Evolutionary conservation across 2,329 filamentous ascomycete genomes (phyloP).

Genomic region (Dothiorella sarmentorum): DNA sequence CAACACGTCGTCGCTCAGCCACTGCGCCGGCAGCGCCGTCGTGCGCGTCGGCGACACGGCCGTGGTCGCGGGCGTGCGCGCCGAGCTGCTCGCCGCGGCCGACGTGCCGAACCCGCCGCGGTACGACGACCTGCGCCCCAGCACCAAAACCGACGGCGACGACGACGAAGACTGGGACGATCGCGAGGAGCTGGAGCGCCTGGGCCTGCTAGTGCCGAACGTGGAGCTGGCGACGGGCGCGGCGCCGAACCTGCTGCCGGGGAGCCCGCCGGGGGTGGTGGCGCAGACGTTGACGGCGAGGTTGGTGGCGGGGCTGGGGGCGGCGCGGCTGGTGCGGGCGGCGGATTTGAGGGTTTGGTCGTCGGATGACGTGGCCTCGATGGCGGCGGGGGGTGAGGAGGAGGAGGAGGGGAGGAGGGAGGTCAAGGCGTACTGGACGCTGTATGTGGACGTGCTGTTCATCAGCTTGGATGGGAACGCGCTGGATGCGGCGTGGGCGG

Average conservation of each 20-base stretch:
- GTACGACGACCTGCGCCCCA: background rate
- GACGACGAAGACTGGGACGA: conserved; percentile 22
- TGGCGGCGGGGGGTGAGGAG: conserved; percentile 37
- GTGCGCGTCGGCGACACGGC: conserved; percentile 87
- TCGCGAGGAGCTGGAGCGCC: conserved; percentile 40
- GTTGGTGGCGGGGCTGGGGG: conserved; percentile 72
- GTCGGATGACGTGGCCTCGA: no score
- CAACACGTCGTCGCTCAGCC: conserved; percentile 79
- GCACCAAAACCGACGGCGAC: background rate
- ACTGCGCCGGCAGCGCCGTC: conserved; percentile 85
- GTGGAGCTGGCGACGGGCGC: conserved; percentile 89
- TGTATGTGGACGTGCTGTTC: conserved; percentile 94
- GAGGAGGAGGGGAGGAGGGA: conserved; percentile 49
- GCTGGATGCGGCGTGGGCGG: conserved; percentile 87
- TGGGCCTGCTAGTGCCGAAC: conserved; percentile 84
- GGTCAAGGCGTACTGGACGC: conserved; percentile 85
- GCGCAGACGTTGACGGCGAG: conserved; percentile 84
- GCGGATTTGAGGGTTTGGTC: conserved; percentile 74
- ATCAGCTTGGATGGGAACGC: conserved; percentile 89
- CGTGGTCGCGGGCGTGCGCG: conserved; percentile 89
- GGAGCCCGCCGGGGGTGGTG: conserved; percentile 71
- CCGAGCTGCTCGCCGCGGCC: conserved; percentile 72
- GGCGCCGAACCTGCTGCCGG: conserved; percentile 79
- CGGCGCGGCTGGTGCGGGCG: conserved; percentile 62
- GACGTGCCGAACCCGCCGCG: conserved; percentile 65